Base-by-base conservation (phyloP, 805 yeast genomes). In the Pichia pseudocactophila region DNA sequence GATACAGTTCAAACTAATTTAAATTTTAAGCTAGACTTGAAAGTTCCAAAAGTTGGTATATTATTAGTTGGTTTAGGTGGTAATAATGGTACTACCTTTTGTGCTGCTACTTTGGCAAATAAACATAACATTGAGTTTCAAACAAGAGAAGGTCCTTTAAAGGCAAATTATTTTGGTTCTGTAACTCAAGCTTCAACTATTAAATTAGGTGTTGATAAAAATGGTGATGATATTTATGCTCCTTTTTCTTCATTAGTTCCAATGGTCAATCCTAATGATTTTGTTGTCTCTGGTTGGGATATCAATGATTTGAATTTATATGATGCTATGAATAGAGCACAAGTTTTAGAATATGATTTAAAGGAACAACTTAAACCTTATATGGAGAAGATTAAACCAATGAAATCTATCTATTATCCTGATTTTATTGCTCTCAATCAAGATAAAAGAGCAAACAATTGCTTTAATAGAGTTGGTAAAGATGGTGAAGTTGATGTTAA, bases 391-490 rank as follows among this genome's bases (percentile, higher is more conserved):
- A 69, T 74, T 50, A 71, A 62, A 27, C 97, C 97, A 28, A 63
- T 88, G 67, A 81, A 85, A 34, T 86, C 96, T 2, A 73, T 89
- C 47, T 89, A 90, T 70, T 89, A 89, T 65, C 97, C 97, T 27
- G 97, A 89, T 63, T 89, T 87, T 66, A 90, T 89, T 65, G 97
- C 97, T 47, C 83, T 90, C 49, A 89, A 89, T 67, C 97, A 89
- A 69, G 80, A 77, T 51, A 90, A 78, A 36, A 79, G 97, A 63
- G 97, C 97, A 35, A 80, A 90, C 66, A 88, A 89, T 59, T 74
- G 89, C 50, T 73, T 79, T 64, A 80, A 83, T 56, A 71, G 80
- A 44, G 65, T 66, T 39, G 56, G 65, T 16, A 53, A 61, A 15
- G 49, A 51, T 32, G 82, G 81, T 32, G 68, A 69, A 39, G 70